Conservation (phyloP, 768 basidiomycete species). For the Boletellus sp. region DNA sequence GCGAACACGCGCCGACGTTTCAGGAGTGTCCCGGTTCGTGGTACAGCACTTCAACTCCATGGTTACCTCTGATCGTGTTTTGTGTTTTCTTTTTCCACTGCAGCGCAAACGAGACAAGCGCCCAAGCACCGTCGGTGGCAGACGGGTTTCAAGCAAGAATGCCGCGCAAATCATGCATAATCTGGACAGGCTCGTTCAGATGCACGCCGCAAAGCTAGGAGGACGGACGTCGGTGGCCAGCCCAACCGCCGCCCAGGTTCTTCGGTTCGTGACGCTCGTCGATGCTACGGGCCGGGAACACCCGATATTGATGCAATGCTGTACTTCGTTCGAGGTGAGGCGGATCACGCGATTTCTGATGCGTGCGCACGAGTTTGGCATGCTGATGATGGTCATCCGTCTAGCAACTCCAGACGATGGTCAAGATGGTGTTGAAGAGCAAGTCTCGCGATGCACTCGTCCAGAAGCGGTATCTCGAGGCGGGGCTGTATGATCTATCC, state of each 20-base stretch:
- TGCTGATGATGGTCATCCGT: not conserved
- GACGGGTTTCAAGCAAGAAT: slow-evolving; percentile 10
- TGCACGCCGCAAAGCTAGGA: slow-evolving; percentile 15
- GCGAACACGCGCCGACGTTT: slow-evolving; percentile 5
- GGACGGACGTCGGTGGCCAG: slow-evolving; percentile 5
- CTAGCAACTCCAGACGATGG: slow-evolving; percentile 23
- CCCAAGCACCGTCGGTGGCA: not conserved
- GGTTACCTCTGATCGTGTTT: no score
- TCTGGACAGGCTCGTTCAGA: slow-evolving; percentile 22
- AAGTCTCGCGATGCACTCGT: slow-evolving; percentile 18
- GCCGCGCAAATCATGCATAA: slow-evolving; percentile 14
- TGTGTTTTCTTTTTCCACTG: not conserved
- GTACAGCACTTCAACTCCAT: not conserved
- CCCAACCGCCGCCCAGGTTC: slow-evolving; percentile 20
- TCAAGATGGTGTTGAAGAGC: slow-evolving; percentile 13
- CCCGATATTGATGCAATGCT: slow-evolving; percentile 24
- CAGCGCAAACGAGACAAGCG: slow-evolving; percentile 24
- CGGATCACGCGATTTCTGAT: no score
- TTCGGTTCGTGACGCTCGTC: slow-evolving; percentile 22
- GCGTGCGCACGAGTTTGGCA: not conserved
- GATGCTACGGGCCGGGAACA: slow-evolving; percentile 27
- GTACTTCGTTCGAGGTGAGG: slow-evolving; percentile 24
- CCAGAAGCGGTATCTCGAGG: slow-evolving; percentile 25
- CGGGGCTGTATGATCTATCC: slow-evolving; percentile 18
- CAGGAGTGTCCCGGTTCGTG: slow-evolving; percentile 12